A percentile compares a stretch with the other conserved stretches of the same genome.
Conservation (phyloP, 257 asterid species). For the Plantago ovata region DNA sequence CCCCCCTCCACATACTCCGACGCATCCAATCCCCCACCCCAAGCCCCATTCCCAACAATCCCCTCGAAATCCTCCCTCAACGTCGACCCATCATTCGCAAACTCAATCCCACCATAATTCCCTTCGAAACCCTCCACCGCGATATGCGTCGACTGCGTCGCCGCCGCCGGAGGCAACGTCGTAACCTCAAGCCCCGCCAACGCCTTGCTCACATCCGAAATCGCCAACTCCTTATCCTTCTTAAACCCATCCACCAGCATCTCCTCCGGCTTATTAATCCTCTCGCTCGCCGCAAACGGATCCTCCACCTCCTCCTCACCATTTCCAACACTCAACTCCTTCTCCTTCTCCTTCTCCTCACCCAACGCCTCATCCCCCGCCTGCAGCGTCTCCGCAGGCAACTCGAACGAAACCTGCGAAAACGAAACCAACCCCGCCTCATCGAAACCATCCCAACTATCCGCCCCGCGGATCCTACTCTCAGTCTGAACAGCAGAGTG, state of each 20-base stretch:
- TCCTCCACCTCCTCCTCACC: constrained; percentile 80
- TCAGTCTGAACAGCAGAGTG: constrained; percentile 82
- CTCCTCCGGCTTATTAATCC: constrained; percentile 78
- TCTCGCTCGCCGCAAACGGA: constrained; percentile 97
- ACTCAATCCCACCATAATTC: constrained; percentile 94
- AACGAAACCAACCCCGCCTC: constrained; percentile 62
- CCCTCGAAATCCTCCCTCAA: constrained; percentile 94
- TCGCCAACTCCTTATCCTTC: constrained; percentile 69
- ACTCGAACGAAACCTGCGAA: constrained; percentile 54
- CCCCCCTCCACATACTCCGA: constrained; percentile 74
- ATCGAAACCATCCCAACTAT: constrained; percentile 69
- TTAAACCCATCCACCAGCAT: constrained; percentile 81
- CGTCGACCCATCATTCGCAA: constrained; percentile 69
- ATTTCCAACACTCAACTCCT: constrained; percentile 46
- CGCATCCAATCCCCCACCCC: constrained; percentile 99
- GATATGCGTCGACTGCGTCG: constrained; percentile 84
- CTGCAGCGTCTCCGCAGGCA: constrained; percentile 81
- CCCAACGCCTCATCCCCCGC: constrained; percentile 72
- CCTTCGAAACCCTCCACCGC: constrained; percentile 99
- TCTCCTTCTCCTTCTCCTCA: too few relatives aligned
- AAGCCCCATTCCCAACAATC: constrained; percentile 59
- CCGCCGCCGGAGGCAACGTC: constrained; percentile 86
- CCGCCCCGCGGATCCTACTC: constrained; percentile 92
- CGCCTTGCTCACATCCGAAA: constrained; percentile 72
- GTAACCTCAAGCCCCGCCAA: constrained; percentile 90